A percentile compares a stretch with the other conserved stretches of the same genome.
phyloP scores from a whole-genome alignment of 2,329 filamentous ascomycete species.

The Xylariaceae sp. region DNA sequence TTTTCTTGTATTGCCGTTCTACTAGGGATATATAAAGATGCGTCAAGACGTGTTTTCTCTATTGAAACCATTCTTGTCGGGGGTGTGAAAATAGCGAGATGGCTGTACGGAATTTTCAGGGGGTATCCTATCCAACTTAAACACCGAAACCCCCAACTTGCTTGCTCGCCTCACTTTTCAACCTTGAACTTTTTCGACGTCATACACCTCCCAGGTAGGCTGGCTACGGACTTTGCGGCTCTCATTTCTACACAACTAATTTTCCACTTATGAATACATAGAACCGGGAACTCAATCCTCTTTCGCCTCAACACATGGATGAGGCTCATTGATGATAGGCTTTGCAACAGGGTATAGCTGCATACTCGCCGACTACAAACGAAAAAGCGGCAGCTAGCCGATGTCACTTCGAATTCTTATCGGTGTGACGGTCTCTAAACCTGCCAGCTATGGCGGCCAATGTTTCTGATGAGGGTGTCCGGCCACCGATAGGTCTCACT shows the following conservation, averaged over 20 bases:
- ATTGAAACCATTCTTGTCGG: background rate
- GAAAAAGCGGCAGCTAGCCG: slow-evolving; percentile 4
- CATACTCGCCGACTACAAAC: background rate
- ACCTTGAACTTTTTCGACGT: background rate
- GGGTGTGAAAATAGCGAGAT: slow-evolving; percentile 1
- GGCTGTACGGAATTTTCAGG: background rate
- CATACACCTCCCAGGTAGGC: slow-evolving; percentile 11
- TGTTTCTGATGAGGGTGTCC: background rate
- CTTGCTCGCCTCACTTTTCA: slow-evolving; percentile 22
- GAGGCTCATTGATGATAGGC: background rate
- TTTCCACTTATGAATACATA: slow-evolving; percentile 2
- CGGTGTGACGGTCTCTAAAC: slow-evolving; percentile 1
- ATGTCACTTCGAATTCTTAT: background rate
- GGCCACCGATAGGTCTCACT: background rate
- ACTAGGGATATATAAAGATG: slow-evolving; percentile 4
- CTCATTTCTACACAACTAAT: background rate
- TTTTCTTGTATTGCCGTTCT: background rate
- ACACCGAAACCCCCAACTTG: slow-evolving; percentile 9
- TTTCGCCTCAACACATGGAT: background rate
- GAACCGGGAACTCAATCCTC: background rate
- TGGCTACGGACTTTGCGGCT: background rate
- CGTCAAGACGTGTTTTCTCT: background rate
- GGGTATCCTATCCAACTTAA: slow-evolving; percentile 14
- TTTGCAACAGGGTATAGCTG: slow-evolving; percentile 4
- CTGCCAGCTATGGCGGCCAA: too few relatives aligned